Evolutionary conservation across 2,329 filamentous ascomycete species (phyloP).

Genomic region (Penicillium hesseltinei): DNA sequence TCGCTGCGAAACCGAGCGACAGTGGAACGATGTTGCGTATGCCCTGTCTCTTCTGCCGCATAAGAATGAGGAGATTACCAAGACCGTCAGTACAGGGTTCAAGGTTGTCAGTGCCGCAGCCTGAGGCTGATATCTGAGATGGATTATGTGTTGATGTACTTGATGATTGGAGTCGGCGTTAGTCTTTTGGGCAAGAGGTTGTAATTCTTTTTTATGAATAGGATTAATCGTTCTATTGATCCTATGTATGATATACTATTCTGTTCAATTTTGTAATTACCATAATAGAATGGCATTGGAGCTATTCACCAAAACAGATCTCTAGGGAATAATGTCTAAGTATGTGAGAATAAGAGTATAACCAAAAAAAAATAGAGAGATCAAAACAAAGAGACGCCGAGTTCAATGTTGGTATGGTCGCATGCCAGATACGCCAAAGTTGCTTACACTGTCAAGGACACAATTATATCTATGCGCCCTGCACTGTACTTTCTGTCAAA

Average conservation of each 20-base stretch:
- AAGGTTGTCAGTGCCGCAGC: constrained; percentile 65
- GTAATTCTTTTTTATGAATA: constrained; percentile 8
- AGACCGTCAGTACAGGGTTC: constrained; percentile 45
- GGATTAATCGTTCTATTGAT: constrained; percentile 2
- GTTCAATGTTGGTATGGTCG: constrained; percentile 15
- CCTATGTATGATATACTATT: not conserved
- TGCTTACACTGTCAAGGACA: constrained; percentile 10
- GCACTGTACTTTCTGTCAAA: constrained; percentile 43
- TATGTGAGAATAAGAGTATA: constrained; percentile 13
- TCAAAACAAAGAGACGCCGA: constrained; percentile 15
- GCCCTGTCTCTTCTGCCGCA: constrained; percentile 85
- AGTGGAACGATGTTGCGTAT: constrained; percentile 97
- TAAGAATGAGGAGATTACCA: constrained; percentile 49
- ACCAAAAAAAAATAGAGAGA: constrained; percentile 1
- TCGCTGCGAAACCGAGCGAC: constrained; percentile 85
- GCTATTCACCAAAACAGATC: not conserved
- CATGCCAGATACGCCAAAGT: constrained; percentile 28
- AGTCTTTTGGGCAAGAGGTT: not conserved
- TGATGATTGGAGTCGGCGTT: constrained; percentile 13
- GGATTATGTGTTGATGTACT: constrained; percentile 15
- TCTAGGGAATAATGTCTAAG: constrained; percentile 16
- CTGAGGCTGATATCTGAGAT: constrained; percentile 49
- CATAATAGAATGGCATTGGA: not conserved
- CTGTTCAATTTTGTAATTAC: not conserved
- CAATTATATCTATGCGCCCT: constrained; percentile 32